Base-by-base conservation (phyloP, 768 basidiomycete species). In the Phallus indusiatus region DNA sequence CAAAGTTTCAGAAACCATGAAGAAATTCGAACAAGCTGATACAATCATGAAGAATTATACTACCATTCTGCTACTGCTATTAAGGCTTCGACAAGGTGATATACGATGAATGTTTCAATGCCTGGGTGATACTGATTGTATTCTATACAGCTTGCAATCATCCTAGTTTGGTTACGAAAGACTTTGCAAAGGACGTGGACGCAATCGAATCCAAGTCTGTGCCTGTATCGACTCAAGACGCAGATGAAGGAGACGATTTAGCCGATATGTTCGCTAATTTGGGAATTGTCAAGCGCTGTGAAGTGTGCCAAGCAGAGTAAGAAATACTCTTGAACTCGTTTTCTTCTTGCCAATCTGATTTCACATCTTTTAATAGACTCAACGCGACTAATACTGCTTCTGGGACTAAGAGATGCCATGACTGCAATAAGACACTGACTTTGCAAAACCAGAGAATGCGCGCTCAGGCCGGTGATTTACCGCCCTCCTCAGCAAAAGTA, bases 71-170 rank as follows among this genome's bases (percentile, higher is more conserved):
- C 74, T 87, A 16, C 68, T 90, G 34, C 76, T 90, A 62, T 78
- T 96, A 52, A 81, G 95, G 33, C 76, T 97, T 51, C 84, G 95
- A 28, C 95, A 99, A 80, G 91, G 94, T 88, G 61, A 3, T 28
- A 78, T 68, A 33, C 52, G 59, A 24, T 53, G 34, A 20, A 46
- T n/a, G 12, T 46, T 20, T 21, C 18, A 22, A 21, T 17, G n/a
- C n/a, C 28, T 4, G 20, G 51, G 58, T 47, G 51, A 56, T 42
- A 55, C 20, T 55, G 22, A 50, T 18, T 33, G 34, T 8, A 7
- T 61, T 35, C 50, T 52, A 35, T 21, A 9, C 57, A 95, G 94
- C 94, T 0, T 97, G 94, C 68, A 88, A 92, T 64, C 94, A 96
- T 66, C 93, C 94, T 0, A 76, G 81, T 0, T 79, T 96, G 10